These are phyloP conservation scores for Coemansia sp. DNA, from an alignment of 192 early-diverging fungal species.

Conservation along the genomic window DNA sequence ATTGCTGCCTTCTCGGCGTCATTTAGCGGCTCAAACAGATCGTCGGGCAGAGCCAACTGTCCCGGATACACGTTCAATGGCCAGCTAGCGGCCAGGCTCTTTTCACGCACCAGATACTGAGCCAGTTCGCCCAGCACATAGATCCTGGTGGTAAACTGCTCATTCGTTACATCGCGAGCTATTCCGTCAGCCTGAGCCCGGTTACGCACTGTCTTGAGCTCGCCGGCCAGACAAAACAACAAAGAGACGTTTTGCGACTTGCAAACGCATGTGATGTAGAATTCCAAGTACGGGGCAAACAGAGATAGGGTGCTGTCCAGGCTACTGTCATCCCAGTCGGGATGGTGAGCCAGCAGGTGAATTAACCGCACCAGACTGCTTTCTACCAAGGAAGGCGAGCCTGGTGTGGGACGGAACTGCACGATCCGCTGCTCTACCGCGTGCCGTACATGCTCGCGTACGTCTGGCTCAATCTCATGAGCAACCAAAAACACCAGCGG, in stretches of 20 bases:
- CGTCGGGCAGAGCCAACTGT: constrained; percentile 61
- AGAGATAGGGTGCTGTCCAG: constrained; percentile 30
- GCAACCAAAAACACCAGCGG: constrained; percentile 75
- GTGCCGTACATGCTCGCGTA: constrained; percentile 61
- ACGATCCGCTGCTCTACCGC: constrained; percentile 61
- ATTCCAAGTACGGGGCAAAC: constrained; percentile 78
- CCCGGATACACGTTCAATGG: constrained; percentile 75
- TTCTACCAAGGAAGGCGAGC: constrained; percentile 58
- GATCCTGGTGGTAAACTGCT: constrained; percentile 55
- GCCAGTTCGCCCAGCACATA: constrained; percentile 84
- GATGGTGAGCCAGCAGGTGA: constrained; percentile 79
- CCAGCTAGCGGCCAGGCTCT: constrained; percentile 74
- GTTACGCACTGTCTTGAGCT: constrained; percentile 78
- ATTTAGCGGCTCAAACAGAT: constrained; percentile 59
- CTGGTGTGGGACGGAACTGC: constrained; percentile 41
- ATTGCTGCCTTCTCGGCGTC: constrained; percentile 10
- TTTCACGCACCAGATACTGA: constrained; percentile 75
- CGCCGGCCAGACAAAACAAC: constrained; percentile 68
- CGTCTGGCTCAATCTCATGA: constrained; percentile 76
- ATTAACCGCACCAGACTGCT: constrained; percentile 62
- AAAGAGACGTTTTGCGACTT: constrained; percentile 80
- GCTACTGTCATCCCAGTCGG: constrained; percentile 68
- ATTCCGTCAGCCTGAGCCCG: background rate
- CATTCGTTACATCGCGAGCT: constrained; percentile 3
- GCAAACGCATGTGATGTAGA: constrained; percentile 76